Percentiles rank a stretch among this genome's conserved stretches.
phyloP scores from a whole-genome alignment of 495 filamentous ascomycete species.

The Gamarada debralockiae region DNA sequence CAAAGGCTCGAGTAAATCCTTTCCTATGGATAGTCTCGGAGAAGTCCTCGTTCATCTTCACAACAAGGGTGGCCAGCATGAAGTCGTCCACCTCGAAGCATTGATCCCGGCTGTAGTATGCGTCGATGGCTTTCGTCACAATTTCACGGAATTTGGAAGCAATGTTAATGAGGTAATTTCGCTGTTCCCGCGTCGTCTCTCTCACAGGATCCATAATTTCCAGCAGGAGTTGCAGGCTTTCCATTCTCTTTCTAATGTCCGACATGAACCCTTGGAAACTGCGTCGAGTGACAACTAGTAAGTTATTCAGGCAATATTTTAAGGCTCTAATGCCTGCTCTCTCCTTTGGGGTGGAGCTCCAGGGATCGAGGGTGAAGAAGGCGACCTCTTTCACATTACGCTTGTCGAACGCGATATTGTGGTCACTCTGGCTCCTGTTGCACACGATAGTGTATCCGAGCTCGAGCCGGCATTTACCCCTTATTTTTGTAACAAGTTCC shows the following conservation, averaged over 20 bases:
- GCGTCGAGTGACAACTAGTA: conserved; percentile 6
- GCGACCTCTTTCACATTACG: not conserved
- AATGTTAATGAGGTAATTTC: conserved; percentile 5
- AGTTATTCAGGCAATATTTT: conserved; percentile 1
- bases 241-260: not conserved
- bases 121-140: not conserved
- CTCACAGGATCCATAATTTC: not conserved
- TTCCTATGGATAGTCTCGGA: not conserved
- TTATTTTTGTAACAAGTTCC: not conserved
- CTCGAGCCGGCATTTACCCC: not conserved
- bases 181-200: conserved; percentile 2
- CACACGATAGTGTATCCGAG: conserved; percentile 9
- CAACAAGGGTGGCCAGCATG: conserved; percentile 3
- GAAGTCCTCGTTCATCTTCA: conserved; percentile 3
- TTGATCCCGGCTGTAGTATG: conserved; percentile 7
- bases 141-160: conserved; percentile 1
- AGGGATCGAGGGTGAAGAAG: conserved; percentile 5
- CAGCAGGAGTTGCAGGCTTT: not conserved
- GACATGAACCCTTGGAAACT: not conserved
- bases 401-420: not conserved
- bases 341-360: conserved; percentile 2
- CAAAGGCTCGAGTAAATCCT: conserved; percentile 6
- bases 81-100: conserved; percentile 5
- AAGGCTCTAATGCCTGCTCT: conserved; percentile 3
- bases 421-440: conserved; percentile 9